These are phyloP conservation scores for Osmozyma mogii DNA, from an alignment of 805 yeast genomes.

Conservation along the genomic window DNA sequence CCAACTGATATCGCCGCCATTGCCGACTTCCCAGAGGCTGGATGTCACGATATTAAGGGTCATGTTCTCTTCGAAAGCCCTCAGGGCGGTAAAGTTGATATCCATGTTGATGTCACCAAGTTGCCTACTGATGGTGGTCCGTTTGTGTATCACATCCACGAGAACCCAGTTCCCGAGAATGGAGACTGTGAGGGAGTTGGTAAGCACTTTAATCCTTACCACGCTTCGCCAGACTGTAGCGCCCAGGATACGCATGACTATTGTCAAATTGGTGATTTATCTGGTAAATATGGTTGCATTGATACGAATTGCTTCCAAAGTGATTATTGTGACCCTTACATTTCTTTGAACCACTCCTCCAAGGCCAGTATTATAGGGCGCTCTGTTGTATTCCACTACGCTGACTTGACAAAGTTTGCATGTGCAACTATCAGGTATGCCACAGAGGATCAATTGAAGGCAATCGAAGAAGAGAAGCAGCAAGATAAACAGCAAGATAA, in stretches of 20 bases:
- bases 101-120: constrained; percentile 63
- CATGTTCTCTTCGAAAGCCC: constrained; percentile 46
- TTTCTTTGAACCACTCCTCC: constrained; percentile 50
- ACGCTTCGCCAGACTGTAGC: constrained; percentile 47
- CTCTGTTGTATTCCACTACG: constrained; percentile 24
- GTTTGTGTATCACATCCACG: constrained; percentile 63
- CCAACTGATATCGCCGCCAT: constrained; percentile 45
- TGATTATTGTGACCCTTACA: constrained; percentile 54
- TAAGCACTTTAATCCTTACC: constrained; percentile 54
- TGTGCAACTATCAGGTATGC: constrained; percentile 13
- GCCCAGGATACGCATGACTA: constrained; percentile 40
- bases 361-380: constrained; percentile 54
- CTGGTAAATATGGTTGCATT: constrained; percentile 72
- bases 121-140: constrained; percentile 63
- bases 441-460: constrained; percentile 10
- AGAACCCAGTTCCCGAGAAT: constrained; percentile 41
- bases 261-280: constrained; percentile 68
- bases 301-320: constrained; percentile 63
- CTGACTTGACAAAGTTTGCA: constrained; percentile 8
- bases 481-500: no score
- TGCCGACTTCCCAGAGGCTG: constrained; percentile 42
- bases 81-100: constrained; percentile 54
- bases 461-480: no score
- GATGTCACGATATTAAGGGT: constrained; percentile 19
- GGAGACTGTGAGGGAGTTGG: constrained; percentile 49